Conservation (phyloP, 2,329 filamentous ascomycete species). For the Penicillium capsulatum region DNA sequence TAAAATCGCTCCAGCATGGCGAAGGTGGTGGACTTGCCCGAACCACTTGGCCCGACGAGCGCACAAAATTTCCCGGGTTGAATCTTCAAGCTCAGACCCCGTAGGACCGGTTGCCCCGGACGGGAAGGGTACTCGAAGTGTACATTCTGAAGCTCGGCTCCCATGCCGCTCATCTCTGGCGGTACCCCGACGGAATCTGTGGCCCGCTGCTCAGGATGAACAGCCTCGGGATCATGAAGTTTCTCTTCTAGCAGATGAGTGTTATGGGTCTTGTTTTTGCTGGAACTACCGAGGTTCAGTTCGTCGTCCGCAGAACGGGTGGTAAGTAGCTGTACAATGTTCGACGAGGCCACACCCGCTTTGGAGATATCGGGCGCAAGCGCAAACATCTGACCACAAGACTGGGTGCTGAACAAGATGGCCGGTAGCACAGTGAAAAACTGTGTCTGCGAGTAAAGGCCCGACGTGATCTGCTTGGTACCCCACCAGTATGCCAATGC, state of each 20-base stretch:
- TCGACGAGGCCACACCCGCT: conserved; percentile 56
- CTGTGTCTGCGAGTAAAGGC: conserved; percentile 59
- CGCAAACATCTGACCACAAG: conserved; percentile 69
- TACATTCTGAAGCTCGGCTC: conserved; percentile 56
- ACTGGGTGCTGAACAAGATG: conserved; percentile 67
- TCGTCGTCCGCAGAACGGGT: conserved; percentile 28
- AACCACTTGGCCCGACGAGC: conserved; percentile 62
- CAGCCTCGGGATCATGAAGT: conserved; percentile 26
- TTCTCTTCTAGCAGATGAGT: conserved; percentile 21
- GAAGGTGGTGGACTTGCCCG: conserved; percentile 65
- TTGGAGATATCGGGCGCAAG: conserved; percentile 68
- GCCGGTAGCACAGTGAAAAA: conserved; percentile 71
- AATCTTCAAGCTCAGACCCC: conserved; percentile 54
- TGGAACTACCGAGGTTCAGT: conserved; percentile 3
- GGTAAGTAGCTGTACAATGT: conserved; percentile 48
- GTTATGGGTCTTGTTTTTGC: not conserved
- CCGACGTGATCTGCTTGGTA: conserved; percentile 37
- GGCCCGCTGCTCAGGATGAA: conserved; percentile 4
- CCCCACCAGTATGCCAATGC: conserved; percentile 4
- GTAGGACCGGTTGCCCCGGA: conserved; percentile 55
- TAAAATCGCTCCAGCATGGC: conserved; percentile 55
- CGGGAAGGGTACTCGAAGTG: conserved; percentile 63
- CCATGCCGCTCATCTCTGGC: conserved; percentile 35
- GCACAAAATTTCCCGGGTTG: conserved; percentile 59
- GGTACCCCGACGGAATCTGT: conserved; percentile 7